These are phyloP conservation scores for Phanerochaete sordida DNA, from an alignment of 768 basidiomycete species.

Conservation along the genomic window DNA sequence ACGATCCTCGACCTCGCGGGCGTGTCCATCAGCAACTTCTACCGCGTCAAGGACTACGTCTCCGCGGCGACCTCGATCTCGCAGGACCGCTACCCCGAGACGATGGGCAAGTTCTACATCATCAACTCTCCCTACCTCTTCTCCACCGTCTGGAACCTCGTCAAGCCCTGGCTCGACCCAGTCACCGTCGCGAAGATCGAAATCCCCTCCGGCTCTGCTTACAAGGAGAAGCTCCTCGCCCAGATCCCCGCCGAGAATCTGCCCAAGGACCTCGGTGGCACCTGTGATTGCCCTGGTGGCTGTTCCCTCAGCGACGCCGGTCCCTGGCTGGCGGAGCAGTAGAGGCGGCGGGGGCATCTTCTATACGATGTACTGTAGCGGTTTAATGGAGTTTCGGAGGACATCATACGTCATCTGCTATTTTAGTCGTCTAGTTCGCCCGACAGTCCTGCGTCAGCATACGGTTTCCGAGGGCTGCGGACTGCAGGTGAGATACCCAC, in stretches of 20 bases:
- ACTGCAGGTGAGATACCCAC: too few species aligned
- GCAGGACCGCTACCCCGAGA: conserved; percentile 89
- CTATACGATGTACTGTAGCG: conserved; percentile 2
- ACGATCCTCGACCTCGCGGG: conserved; percentile 90
- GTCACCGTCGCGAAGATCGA: conserved; percentile 95
- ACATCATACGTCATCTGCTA: not conserved
- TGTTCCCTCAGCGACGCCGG: conserved; percentile 89
- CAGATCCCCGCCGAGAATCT: conserved; percentile 86
- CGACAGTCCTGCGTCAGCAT: too few species aligned
- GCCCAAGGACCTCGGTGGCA: conserved; percentile 83
- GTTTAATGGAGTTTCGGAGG: conserved; percentile 4
- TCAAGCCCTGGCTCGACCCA: conserved; percentile 93
- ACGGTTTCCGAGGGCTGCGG: too few species aligned
- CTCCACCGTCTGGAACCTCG: conserved; percentile 78
- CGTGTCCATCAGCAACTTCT: conserved; percentile 74
- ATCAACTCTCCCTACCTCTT: conserved; percentile 97
- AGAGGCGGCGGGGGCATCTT: not conserved
- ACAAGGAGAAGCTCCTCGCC: conserved; percentile 69
- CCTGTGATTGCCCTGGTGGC: conserved; percentile 71
- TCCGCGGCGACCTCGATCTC: conserved; percentile 71
- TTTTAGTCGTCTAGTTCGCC: not conserved
- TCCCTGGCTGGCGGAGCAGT: conserved; percentile 64
- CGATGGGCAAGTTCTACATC: conserved; percentile 98
- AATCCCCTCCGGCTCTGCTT: conserved; percentile 74
- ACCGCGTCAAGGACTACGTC: conserved; percentile 91